A percentile compares a stretch with the other conserved stretches of the same genome.
Conservation (phyloP, 768 basidiomycete species). For the Rhizopogon salebrosus region DNA sequence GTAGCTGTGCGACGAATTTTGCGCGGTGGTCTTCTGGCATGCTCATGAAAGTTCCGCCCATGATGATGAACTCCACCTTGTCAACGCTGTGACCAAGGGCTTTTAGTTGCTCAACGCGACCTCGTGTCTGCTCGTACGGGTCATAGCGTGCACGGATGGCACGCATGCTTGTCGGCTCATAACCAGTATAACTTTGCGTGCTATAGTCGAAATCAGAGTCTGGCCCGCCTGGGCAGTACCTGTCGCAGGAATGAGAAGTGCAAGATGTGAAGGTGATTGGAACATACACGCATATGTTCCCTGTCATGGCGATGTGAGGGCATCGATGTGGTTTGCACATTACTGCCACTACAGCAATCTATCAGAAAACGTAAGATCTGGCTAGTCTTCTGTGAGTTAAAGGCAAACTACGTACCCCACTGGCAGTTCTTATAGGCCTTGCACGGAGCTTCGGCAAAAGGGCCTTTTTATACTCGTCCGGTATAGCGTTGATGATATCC, state of each 20-base stretch:
- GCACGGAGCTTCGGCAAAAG: constrained; percentile 87
- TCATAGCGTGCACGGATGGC: constrained; percentile 96
- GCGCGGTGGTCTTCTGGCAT: constrained; percentile 96
- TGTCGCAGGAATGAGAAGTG: constrained; percentile 23
- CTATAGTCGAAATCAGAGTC: constrained; percentile 99
- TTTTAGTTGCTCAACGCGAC: constrained; percentile 92
- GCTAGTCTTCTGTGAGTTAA: not conserved
- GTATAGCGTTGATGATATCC: constrained; percentile 97
- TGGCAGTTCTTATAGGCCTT: constrained; percentile 92
- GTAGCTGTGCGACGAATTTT: constrained; percentile 91
- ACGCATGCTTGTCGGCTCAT: constrained; percentile 98
- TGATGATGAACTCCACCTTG: constrained; percentile 92
- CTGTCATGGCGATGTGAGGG: constrained; percentile 99
- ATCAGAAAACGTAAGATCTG: not conserved
- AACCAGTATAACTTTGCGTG: constrained; percentile 93
- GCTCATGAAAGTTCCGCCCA: constrained; percentile 99
- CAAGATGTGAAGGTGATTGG: not conserved
- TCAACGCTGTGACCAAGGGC: constrained; percentile 96
- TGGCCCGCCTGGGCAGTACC: constrained; percentile 97
- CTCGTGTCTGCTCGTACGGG: constrained; percentile 95
- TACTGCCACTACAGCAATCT: constrained; percentile 99
- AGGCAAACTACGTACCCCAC: constrained; percentile 62
- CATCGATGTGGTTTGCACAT: constrained; percentile 99
- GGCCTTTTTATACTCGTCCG: constrained; percentile 93
- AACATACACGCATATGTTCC: constrained; percentile 95